Evolutionary conservation across 2,329 filamentous ascomycete species (phyloP).

Genomic region (Fusarium proliferatum): DNA sequence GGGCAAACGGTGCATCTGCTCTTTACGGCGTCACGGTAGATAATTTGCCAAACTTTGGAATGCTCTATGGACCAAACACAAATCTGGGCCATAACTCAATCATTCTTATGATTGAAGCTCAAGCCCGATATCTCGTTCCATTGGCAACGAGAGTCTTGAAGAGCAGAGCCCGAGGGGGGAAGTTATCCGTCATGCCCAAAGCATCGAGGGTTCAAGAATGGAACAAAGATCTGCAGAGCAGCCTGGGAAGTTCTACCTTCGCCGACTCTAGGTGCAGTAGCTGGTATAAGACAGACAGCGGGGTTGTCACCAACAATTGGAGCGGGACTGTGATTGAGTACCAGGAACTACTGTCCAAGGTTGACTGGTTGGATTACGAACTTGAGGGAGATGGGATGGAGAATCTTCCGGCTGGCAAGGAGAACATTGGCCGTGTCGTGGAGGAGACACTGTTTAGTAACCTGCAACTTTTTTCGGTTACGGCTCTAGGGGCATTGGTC

Average conservation of each 20-base stretch:
- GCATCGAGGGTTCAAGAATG: not conserved
- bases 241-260: rapidly evolving
- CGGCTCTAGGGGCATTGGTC: rapidly evolving
- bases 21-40: not conserved
- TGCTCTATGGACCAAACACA: not conserved
- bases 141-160: not conserved
- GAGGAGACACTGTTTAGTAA: not conserved
- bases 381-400: rapidly evolving
- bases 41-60: not conserved
- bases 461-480: not conserved
- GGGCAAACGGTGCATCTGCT: not conserved
- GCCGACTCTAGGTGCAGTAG: not conserved
- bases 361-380: not conserved
- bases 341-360: not conserved
- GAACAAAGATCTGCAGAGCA: rapidly evolving
- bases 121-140: not conserved
- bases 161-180: not conserved
- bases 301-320: not conserved
- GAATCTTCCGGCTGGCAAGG: rapidly evolving
- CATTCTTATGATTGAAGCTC: not conserved
- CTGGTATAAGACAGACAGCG: not conserved
- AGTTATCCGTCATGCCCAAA: rapidly evolving
- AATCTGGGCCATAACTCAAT: not conserved
- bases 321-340: not conserved
- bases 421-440: not conserved